Base-by-base conservation (phyloP, 2,329 filamentous ascomycete species). In the Nothomitra cinnamomea region DNA sequence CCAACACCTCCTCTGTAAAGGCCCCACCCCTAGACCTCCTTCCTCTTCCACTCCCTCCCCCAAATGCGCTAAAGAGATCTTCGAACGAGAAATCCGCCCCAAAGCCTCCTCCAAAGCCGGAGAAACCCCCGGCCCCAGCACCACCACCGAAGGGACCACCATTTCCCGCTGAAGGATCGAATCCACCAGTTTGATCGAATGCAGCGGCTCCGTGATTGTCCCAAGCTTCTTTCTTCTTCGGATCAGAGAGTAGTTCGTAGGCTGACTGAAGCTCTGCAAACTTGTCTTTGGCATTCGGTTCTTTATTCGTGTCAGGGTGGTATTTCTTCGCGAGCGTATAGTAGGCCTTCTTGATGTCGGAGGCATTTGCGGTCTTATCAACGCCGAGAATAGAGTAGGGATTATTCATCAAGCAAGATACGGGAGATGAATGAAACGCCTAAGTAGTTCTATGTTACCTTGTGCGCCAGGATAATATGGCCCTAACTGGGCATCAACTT, bases 301-400 rank as follows among this genome's bases (percentile, higher is more conserved):
- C 92, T 67, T 96, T 96, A 74, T 96, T 98, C 36, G 92, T 96
- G 66, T 98, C 92, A 7, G 92, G 92, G 63, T 98, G 92, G 66
- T 80, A 98, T 65, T 96, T 98, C 70, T 98, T 98, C 19, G 92
- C 92, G 56, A 96, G 74, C 51, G 89, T 87, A 66, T 98, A 98
- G 72, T 98, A 98, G 2, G 92, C 89, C 68, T 95, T 96, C 67
- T 98, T 98, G 66, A 98, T 96, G 36, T 96, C 90, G 56, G 80
- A 73, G 2, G 87, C 72, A 1, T 86, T 82, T n/a, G 92, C 87
- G 57, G 70, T 76, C 66, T 90, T 94, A 62, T 74, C 74, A 28
- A 98, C 87, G 13, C 92, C 92, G 25, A 98, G 80, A 2, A 85
- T 77, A 59, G 80, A 78, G 68, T 98, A 98, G 1, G 92, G 92